Evolutionary conservation across 2,329 filamentous ascomycete genomes (phyloP).

Genomic region (Microcyclosporella mali): DNA sequence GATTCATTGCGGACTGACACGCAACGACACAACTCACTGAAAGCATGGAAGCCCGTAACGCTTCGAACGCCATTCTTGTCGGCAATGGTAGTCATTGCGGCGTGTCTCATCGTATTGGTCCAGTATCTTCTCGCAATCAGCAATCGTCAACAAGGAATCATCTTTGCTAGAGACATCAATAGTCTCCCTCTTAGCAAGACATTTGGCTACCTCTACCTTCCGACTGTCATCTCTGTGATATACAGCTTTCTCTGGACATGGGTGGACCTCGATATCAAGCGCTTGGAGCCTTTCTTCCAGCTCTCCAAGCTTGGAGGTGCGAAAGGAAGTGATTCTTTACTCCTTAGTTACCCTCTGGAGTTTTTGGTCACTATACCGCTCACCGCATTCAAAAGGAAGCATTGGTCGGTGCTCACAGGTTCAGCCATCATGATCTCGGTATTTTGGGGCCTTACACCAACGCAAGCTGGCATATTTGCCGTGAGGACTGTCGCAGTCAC

Average conservation of each 20-base stretch:
- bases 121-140: conserved; percentile 43
- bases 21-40: neutral
- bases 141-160: conserved; percentile 37
- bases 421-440: conserved; percentile 47
- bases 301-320: conserved; percentile 46
- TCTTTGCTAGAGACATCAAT: conserved; percentile 33
- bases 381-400: conserved; percentile 32
- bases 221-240: conserved; percentile 49
- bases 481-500: conserved; percentile 6
- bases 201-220: conserved; percentile 47
- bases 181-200: conserved; percentile 34
- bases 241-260: conserved; percentile 55
- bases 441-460: conserved; percentile 51
- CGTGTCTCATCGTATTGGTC: conserved; percentile 38
- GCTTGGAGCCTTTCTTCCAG: conserved; percentile 57
- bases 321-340: conserved; percentile 40
- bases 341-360: conserved; percentile 51
- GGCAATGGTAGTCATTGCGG: conserved; percentile 29
- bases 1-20: neutral
- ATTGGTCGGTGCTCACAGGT: conserved; percentile 50
- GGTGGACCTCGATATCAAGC: conserved; percentile 54
- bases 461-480: conserved; percentile 52
- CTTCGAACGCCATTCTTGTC: conserved; percentile 35
- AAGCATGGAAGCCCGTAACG: conserved; percentile 36
- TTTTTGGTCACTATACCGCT: conserved; percentile 42